Conservation (phyloP, 2,329 filamentous ascomycete species). For the Sclerotinia borealis region DNA sequence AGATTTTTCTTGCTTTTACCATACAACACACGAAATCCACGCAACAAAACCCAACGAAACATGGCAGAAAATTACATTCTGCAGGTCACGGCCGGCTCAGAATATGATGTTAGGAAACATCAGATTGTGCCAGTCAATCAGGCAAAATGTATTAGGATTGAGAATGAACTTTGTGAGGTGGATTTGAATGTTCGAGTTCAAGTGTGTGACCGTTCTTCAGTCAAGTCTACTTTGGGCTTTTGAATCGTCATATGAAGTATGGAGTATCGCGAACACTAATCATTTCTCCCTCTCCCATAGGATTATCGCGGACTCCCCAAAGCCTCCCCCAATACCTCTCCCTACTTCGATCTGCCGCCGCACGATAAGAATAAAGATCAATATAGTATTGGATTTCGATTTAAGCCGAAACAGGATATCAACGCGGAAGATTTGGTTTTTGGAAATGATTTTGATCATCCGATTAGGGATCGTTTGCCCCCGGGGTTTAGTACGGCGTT, state of each 20-base stretch:
- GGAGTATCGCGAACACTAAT: background rate
- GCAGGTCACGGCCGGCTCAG: conserved; percentile 72
- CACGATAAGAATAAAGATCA: conserved; percentile 66
- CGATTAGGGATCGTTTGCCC: conserved; percentile 79
- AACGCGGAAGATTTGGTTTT: conserved; percentile 64
- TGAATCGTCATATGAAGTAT: no score
- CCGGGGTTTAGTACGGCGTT: conserved; percentile 82
- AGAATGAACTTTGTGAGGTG: conserved; percentile 56
- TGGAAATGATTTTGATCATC: conserved; percentile 91
- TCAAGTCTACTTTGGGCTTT: conserved; percentile 24
- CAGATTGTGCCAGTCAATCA: conserved; percentile 70
- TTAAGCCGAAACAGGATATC: conserved; percentile 56
- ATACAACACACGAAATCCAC: background rate
- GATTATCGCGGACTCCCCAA: conserved; percentile 64
- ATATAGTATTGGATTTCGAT: conserved; percentile 77
- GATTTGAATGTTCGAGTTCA: conserved; percentile 71
- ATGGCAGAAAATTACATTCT: conserved; percentile 73
- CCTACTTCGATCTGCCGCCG: conserved; percentile 68
- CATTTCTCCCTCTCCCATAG: conserved; percentile 21
- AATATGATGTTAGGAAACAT: conserved; percentile 69
- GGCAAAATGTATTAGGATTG: conserved; percentile 54
- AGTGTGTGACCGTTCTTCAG: conserved; percentile 40
- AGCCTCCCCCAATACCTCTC: conserved; percentile 59
- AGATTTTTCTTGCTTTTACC: background rate
- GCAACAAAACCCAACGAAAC: background rate